Base-by-base conservation (phyloP, 1,284 basidiomycete species). In the Taiwanofungus camphoratus region DNA sequence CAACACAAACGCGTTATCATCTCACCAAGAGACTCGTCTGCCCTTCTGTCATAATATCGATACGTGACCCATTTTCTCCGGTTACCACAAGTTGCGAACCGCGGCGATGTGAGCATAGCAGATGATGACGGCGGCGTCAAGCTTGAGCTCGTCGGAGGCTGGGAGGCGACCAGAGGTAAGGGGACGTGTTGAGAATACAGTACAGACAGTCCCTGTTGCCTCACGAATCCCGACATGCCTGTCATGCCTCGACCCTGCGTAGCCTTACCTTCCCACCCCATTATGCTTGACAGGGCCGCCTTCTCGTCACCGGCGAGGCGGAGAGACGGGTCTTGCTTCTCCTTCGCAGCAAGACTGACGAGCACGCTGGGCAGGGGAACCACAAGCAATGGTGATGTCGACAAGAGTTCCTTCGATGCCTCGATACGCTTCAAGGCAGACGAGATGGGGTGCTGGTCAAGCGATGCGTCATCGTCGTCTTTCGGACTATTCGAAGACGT, bases 201-300 rank as follows among this genome's bases (percentile, higher is more conserved):
- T 9, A 77, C 64, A 2, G 74, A 74, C 13, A 85, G 61, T 20
- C 66, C 68, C 54, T 86, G 82, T 27, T 82, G 79, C 22, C 72
- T 60, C 22, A 79, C 64, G 48, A 86, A 84, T 6, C 79, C 77
- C 4, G 54, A 39, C 11, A 67, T 63, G 3, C 77, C 78, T 5
- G 59, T 52, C 73, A 82, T 74, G 3, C 70, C 71, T n/a, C 55
- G 63, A 2, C 68, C 73, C 9, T 59, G 55, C 1, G 61, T 52
- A 21, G 69, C 69, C 49, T 67, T 70, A 16, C 67, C 68, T 31
- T 74, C 72, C 79, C 80, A 83, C 1, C 81, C 79, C 2, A 79
- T 62, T 4, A 82, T 50, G 50, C 71, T 77, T 8, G 53, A 52
- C 13, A 83, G 55, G 13, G 70, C 77, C 0, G 66, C 65, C 33